A percentile compares a stretch with the other conserved stretches of the same genome.
phyloP scores from a whole-genome alignment of 1,284 basidiomycete species.

The Marasmius fiardii region DNA sequence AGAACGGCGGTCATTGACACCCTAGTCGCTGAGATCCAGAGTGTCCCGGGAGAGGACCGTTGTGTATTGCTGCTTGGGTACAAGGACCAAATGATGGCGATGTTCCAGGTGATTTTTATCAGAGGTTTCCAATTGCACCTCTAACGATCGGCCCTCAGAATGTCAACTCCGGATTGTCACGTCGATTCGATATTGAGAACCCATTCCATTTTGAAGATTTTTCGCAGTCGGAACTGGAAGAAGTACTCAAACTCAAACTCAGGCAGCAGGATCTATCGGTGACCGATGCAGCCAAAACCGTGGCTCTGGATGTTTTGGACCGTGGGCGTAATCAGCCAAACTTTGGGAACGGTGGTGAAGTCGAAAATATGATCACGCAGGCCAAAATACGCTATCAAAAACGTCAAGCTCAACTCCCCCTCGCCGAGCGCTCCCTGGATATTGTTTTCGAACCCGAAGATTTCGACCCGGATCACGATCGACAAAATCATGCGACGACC shows the following conservation, averaged over 20 bases:
- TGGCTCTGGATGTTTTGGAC: slow-evolving; percentile 50
- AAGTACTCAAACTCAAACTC: slow-evolving; percentile 54
- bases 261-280: slow-evolving; percentile 53
- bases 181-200: slow-evolving; percentile 63
- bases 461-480: slow-evolving; percentile 58
- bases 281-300: slow-evolving; percentile 49
- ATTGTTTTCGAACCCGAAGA: slow-evolving; percentile 55
- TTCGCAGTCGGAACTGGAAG: slow-evolving; percentile 43
- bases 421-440: slow-evolving; percentile 28
- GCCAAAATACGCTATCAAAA: slow-evolving; percentile 51
- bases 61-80: slow-evolving; percentile 66
- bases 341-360: slow-evolving; percentile 66
- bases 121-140: neutral
- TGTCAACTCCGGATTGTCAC: slow-evolving; percentile 61
- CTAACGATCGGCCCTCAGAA: slow-evolving; percentile 36
- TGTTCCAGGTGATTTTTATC: slow-evolving; percentile 59
- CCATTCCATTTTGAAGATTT: slow-evolving; percentile 69
- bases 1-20: slow-evolving; percentile 71
- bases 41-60: slow-evolving; percentile 61
- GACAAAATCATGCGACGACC: slow-evolving; percentile 38
- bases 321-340: slow-evolving; percentile 55
- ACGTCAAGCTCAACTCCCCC: slow-evolving; percentile 35
- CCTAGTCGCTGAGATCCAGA: slow-evolving; percentile 69
- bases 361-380: slow-evolving; percentile 56
- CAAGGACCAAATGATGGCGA: slow-evolving; percentile 58